phyloP scores from a whole-genome alignment of 176 grass and related monocot genomes.

The Carex scoparia region DNA sequence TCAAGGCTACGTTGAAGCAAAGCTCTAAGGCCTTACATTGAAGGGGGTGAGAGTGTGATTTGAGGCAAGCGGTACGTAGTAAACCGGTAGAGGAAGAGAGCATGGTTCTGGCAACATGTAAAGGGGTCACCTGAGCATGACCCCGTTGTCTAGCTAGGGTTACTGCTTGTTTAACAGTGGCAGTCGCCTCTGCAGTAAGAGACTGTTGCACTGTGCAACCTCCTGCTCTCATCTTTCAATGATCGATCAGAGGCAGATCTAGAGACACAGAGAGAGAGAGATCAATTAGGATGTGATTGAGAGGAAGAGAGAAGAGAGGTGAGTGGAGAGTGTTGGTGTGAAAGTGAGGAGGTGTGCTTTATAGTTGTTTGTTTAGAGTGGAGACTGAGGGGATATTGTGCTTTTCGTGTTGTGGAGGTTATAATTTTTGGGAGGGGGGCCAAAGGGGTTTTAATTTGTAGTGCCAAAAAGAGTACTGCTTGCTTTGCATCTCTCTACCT shows the following conservation, averaged over 20 bases:
- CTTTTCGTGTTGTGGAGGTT: constrained; percentile 85
- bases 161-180: constrained; percentile 72
- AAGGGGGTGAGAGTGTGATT: constrained; percentile 80
- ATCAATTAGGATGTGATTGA: not conserved
- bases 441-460: constrained; percentile 55
- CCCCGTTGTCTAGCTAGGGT: constrained; percentile 62
- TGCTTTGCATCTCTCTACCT: constrained; percentile 36
- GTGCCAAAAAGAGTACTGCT: constrained; percentile 57
- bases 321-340: constrained; percentile 35
- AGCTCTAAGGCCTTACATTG: constrained; percentile 97
- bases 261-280: not conserved
- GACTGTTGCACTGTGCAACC: constrained; percentile 85
- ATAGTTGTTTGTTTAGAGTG: constrained; percentile 35
- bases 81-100: constrained; percentile 59
- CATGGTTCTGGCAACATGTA: constrained; percentile 93
- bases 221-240: constrained; percentile 59
- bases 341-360: constrained; percentile 18
- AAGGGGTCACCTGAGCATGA: constrained; percentile 88
- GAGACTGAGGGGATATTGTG: constrained; percentile 45
- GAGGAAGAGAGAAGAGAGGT: not conserved
- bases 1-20: constrained; percentile 94
- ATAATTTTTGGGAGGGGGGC: constrained; percentile 18
- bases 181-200: constrained; percentile 62
- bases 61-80: constrained; percentile 65
- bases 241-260: not conserved